These are phyloP conservation scores for Erucastrum elatum DNA, from an alignment of 345 rosid species.

Conservation along the genomic window DNA sequence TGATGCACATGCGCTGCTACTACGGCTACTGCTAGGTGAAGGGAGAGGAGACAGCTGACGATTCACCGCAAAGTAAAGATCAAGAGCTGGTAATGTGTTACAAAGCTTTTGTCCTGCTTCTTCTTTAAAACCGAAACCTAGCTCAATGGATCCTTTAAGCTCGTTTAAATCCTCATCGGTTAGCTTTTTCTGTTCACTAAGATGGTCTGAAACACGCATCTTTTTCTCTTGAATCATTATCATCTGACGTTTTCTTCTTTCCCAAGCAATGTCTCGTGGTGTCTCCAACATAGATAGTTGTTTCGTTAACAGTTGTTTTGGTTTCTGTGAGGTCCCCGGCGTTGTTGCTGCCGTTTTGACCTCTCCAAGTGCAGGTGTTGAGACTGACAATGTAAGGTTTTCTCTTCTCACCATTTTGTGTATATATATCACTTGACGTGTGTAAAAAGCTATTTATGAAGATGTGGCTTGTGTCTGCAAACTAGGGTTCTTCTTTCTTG, in stretches of 20 bases:
- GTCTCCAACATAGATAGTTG: conserved; percentile 88
- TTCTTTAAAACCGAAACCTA: conserved; percentile 91
- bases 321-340: conserved; percentile 45
- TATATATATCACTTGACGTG: neutral
- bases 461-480: conserved; percentile 16
- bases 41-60: conserved; percentile 75
- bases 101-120: conserved; percentile 70
- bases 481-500: neutral
- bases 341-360: conserved; percentile 48
- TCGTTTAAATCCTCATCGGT: conserved; percentile 84
- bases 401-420: conserved; percentile 32
- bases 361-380: conserved; percentile 33
- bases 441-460: neutral
- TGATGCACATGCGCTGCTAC: conserved; percentile 42
- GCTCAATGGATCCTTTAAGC: conserved; percentile 90
- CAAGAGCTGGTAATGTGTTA: conserved; percentile 83
- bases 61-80: conserved; percentile 87
- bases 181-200: conserved; percentile 59
- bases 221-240: conserved; percentile 54
- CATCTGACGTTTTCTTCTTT: conserved; percentile 72
- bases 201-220: conserved; percentile 38
- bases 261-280: conserved; percentile 76
- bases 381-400: conserved; percentile 12
- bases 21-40: conserved; percentile 61
- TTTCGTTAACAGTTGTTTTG: conserved; percentile 54